Evolutionary conservation across 192 early-diverging fungal genomes (phyloP).

Genomic region (Physocladia obscura): DNA sequence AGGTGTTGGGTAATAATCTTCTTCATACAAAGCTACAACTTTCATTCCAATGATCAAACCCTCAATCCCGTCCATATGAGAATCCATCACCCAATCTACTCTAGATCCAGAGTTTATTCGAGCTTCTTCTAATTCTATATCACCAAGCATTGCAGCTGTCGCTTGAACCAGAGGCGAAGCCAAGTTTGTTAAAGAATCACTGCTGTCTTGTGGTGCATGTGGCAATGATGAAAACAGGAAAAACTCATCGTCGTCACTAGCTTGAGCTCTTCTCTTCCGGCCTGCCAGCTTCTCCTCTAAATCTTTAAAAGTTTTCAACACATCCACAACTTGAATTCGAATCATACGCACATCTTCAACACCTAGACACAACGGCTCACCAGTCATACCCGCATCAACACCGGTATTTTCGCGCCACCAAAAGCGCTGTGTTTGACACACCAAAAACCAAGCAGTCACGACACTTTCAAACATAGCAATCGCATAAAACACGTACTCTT

Average conservation of each 20-base stretch:
- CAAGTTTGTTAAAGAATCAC: neutral
- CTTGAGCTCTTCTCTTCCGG: neutral
- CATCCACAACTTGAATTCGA: constrained; percentile 11
- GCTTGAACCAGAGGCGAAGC: neutral
- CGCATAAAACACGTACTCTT: neutral
- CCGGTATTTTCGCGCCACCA: neutral
- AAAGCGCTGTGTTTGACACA: neutral
- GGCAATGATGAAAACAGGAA: no score
- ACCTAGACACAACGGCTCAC: neutral
- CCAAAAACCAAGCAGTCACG: constrained; percentile 4
- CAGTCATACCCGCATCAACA: neutral
- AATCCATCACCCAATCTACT: no score
- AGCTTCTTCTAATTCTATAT: neutral
- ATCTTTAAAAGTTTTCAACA: constrained; percentile 10
- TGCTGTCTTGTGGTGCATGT: no score
- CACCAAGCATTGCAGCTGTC: neutral
- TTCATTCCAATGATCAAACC: neutral
- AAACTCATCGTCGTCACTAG: neutral
- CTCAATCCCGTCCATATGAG: neutral
- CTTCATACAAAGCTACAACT: constrained; percentile 1
- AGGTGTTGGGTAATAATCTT: neutral
- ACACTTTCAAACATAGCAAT: neutral
- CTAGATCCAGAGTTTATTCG: no score
- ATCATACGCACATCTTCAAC: neutral
- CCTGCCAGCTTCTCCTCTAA: neutral